Evolutionary conservation across 1,284 basidiomycete genomes (phyloP), one percentile per base, ranked within the genome.

Genomic region (Cutaneotrichosporon sp.): DNA sequence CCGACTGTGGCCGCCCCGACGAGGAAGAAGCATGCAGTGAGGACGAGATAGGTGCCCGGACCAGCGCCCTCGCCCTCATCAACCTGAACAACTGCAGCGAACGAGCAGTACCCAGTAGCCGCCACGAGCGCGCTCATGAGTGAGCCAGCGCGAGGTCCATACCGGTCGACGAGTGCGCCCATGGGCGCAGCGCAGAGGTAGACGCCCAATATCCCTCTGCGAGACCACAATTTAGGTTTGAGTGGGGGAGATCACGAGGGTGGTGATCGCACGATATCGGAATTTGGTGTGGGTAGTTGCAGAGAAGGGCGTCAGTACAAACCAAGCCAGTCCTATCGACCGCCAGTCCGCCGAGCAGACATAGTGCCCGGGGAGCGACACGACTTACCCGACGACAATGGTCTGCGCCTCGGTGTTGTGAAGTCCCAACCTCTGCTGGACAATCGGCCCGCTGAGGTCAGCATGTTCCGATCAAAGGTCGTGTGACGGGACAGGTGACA

Each of bases 141-240:
- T 0, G 79, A 80, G 10, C 72, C 77, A 11, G 71, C 62, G 65
- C 77, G 73, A 4, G 78, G 77, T n/a, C 80, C 80, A 56, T 73
- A 73, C 11, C 71, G 69, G 69, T 81, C 80, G 16, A 73, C 76
- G 11, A 79, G 56, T 1, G 77, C 68, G 4, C 80, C 80, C 8
- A 81, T 62, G 0, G 80, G 80, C 7, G 79, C 80, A 7, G 80
- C 80, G 61, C 77, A 74, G 26, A 81, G 70, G 62, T 81, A 81
- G 4, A 80, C 78, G 5, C 80, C 80, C 31, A 80, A 70, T 46
- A 80, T 78, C n/a, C 80, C 80, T 2, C 77, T 79, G 61, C 30
- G 49, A n/a, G 5, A 34, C 9, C 14, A 18, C 32, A 26, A 6
- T 38, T 8, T 26, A 30, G 47, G 16, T 30, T 14, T 6, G 3